Evolutionary conservation across 306 rosid genomes (phyloP), one percentile per base, ranked within the genome.

Genomic region (Ammopiptanthus mongolicus): DNA sequence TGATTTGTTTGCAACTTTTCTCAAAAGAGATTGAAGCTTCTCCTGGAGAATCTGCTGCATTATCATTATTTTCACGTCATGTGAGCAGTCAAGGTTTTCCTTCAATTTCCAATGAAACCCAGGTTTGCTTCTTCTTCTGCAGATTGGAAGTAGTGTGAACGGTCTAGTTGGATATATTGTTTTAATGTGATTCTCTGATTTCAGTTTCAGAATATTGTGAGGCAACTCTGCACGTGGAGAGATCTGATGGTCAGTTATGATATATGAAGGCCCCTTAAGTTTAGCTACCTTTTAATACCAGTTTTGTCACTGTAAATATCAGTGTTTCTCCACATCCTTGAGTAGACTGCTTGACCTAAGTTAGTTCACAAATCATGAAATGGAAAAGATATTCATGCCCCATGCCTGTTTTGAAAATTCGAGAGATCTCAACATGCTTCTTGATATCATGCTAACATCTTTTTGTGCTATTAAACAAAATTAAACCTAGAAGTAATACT

Each of bases 161-260:
- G 12, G n/a, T 63, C 60, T 19, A 70, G 63, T 59, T 68, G 2
- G 65, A 67, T 80, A 21, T 59, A 36, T 33, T 39, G 55, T 47
- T 34, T 33, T 84, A 39, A 86, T 36, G 2, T 19, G 51, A 8
- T 73, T 25, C 70, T 78, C 8, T 79, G 37, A 28, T 51, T 73
- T 50, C 82, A 81, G 86, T 86, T 91, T 87, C 95, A 83, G 87
- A 84, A 79, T 78, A 66, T 69, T 17, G 87, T 91, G 83, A 85
- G 88, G 88, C 89, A 79, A 61, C 71, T 95, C 31, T 91, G 97
- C 69, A 74, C 91, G 14, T 95, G 98, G 97, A 89, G 97, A 87
- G 97, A 91, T 83, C 39, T 91, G 63, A 88, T 90, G 97, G 98
- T 95, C 5, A 90, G 98, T 88, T 41, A 42, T 77, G 60, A 52